phyloP scores from a whole-genome alignment of 2,329 filamentous ascomycete species.

The Elsinoe arachidis region DNA sequence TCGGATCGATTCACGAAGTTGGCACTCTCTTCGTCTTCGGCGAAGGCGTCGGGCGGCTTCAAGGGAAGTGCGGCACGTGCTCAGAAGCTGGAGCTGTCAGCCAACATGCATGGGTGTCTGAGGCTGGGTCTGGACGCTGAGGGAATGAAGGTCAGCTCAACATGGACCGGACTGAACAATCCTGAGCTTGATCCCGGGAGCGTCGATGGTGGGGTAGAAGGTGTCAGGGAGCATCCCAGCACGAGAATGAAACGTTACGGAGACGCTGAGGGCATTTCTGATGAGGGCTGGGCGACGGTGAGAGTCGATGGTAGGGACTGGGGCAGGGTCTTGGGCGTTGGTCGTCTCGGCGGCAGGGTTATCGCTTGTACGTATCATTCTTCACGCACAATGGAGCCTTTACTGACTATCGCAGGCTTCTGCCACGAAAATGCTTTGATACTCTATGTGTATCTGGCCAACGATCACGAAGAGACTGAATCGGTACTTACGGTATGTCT shows the following conservation, averaged over 20 bases:
- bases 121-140: slow-evolving; percentile 75
- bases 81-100: slow-evolving; percentile 73
- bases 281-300: slow-evolving; percentile 80
- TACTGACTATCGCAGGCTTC: slow-evolving; percentile 44
- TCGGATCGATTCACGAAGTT: slow-evolving; percentile 93
- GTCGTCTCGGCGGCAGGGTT: slow-evolving; percentile 77
- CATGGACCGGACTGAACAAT: slow-evolving; percentile 80
- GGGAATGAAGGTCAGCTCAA: slow-evolving; percentile 71
- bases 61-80: slow-evolving; percentile 22
- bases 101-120: slow-evolving; percentile 89
- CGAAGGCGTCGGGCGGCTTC: slow-evolving; percentile 30
- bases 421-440: slow-evolving; percentile 72
- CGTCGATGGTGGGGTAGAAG: slow-evolving; percentile 55
- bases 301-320: slow-evolving; percentile 90
- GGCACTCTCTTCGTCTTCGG: slow-evolving; percentile 38
- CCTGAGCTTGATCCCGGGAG: slow-evolving; percentile 75
- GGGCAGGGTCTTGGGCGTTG: slow-evolving; percentile 88
- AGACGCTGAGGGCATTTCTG: slow-evolving; percentile 53
- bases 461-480: slow-evolving; percentile 62
- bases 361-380: slow-evolving; percentile 66
- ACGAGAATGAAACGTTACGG: slow-evolving; percentile 60
- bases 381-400: background rate
- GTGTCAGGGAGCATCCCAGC: slow-evolving; percentile 69
- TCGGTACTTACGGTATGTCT: slow-evolving; percentile 64
- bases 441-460: slow-evolving; percentile 70